Percentiles rank a stretch among this genome's conserved stretches.
phyloP scores from a whole-genome alignment of 208 protist species.

The Vickermania spadyakhi region DNA sequence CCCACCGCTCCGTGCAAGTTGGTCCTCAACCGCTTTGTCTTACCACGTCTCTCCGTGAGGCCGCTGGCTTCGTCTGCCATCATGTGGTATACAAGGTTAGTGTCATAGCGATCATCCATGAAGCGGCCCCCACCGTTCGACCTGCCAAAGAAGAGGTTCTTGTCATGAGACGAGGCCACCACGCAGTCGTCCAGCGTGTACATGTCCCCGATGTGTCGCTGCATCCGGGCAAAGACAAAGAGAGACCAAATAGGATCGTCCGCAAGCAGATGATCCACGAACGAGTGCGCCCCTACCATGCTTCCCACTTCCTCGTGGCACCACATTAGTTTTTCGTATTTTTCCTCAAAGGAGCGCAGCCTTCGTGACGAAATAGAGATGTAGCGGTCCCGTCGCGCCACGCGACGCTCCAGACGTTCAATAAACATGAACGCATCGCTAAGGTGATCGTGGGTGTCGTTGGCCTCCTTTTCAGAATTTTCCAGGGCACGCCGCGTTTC shows the following conservation, averaged over 20 bases:
- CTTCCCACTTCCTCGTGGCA: constrained; percentile 64
- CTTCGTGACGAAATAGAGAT: constrained; percentile 30
- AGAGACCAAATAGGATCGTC: constrained; percentile 53
- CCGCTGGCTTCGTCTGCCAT: constrained; percentile 26
- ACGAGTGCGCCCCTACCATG: constrained; percentile 57
- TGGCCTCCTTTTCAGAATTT: constrained; percentile 68
- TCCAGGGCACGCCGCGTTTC: constrained; percentile 66
- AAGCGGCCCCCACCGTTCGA: constrained; percentile 34
- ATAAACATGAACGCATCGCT: constrained; percentile 74
- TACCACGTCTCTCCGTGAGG: constrained; percentile 8
- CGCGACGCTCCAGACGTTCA: constrained; percentile 73
- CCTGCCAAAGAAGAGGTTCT: constrained; percentile 21
- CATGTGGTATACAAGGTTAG: constrained; percentile 19
- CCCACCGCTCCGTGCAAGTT: constrained; percentile 48
- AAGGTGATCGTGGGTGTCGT: constrained; percentile 61
- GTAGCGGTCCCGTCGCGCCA: constrained; percentile 60
- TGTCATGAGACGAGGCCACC: constrained; percentile 8
- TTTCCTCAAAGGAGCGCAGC: constrained; percentile 67
- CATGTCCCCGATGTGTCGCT: constrained; percentile 25
- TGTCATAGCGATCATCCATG: constrained; percentile 26
- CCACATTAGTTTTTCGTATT: constrained; percentile 86
- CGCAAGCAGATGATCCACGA: constrained; percentile 60
- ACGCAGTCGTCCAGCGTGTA: constrained; percentile 1
- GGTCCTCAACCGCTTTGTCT: constrained; percentile 19
- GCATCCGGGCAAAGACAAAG: constrained; percentile 51